Evolutionary conservation across 495 filamentous ascomycete species (phyloP), one percentile per base, ranked within the genome.

Genomic region (Penicillium longicatenatum): DNA sequence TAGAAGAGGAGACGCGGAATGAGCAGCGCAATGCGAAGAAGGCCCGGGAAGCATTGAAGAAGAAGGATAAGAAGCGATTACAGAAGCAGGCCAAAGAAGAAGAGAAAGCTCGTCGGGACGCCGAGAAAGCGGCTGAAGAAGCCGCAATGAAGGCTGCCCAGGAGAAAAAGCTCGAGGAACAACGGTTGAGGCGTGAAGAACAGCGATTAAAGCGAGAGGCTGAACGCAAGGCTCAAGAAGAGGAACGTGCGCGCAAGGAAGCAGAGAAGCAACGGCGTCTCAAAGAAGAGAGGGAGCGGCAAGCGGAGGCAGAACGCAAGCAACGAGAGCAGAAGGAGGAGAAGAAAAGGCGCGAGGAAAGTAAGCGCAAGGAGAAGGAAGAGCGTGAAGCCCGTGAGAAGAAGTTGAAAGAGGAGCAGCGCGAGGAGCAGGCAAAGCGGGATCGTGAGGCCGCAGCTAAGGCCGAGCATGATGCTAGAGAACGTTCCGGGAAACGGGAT

Each of bases 121-220:
- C 89, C 2, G 91, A 94, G 65, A 96, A 92, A 74, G 89, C 89
- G 10, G 92, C 88, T n/a, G 90, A 97, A 73, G 93, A 97, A 71
- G 88, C 86, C 6, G 87, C 88, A 26, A 81, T 81, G 33, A 83
- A 84, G 61, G 91, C 84, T 10, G 85, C 87, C 8, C 92, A 97
- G 61, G 84, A 87, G 55, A 89, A 88, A 70, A 92, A 89, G 60
- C 76, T 82, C 6, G 92, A 96, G 64, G 92, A 97, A 71, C 86
- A 88, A 64, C 82, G 84, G 50, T 73, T 76, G 50, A 94, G 87
- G 74, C 86, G 87, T 30, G 94, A 97, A 69, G 94, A 96, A 70
- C 93, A 91, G 68, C 83, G 89, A 21, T 94, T 89, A 80, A 93
- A 93, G 76, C 90, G 87, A 59, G 94, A 98, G 63, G 88, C 89